These are phyloP conservation scores for Podospora australis DNA, from an alignment of 495 filamentous ascomycete genomes.

Conservation along the genomic window DNA sequence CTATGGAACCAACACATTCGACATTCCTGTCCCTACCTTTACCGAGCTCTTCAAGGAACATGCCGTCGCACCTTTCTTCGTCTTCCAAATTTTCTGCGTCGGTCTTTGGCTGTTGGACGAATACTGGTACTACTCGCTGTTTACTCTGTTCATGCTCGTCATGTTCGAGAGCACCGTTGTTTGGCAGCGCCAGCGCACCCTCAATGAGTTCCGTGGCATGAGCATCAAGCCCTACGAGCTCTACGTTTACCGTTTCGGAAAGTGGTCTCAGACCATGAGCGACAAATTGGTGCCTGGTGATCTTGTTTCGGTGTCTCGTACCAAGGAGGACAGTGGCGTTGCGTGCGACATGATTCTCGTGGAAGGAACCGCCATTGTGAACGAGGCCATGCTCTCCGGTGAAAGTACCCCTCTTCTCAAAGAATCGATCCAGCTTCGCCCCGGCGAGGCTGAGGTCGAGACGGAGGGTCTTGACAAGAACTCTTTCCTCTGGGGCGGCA, in stretches of 20 bases:
- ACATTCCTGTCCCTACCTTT: constrained; percentile 94
- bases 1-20: constrained; percentile 95
- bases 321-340: constrained; percentile 94
- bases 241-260: constrained; percentile 76
- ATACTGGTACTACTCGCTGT: constrained; percentile 99
- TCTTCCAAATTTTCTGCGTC: constrained; percentile 98
- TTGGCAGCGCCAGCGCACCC: constrained; percentile 95
- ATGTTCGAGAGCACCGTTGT: constrained; percentile 98
- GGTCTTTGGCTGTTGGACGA: constrained; percentile 98
- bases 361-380: constrained; percentile 94
- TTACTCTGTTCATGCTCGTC: constrained; percentile 97
- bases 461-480: constrained; percentile 93
- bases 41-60: constrained; percentile 96
- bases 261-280: constrained; percentile 85
- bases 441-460: constrained; percentile 76
- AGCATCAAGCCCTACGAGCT: constrained; percentile 97
- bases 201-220: constrained; percentile 97
- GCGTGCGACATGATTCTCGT: constrained; percentile 96
- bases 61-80: constrained; percentile 97
- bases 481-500: constrained; percentile 91
- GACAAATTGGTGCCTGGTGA: constrained; percentile 96
- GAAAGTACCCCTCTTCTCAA: constrained; percentile 96
- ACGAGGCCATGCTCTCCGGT: constrained; percentile 98
- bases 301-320: constrained; percentile 86
- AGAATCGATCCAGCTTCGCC: constrained; percentile 89